Evolutionary conservation across 805 yeast species (phyloP).

Genomic region (Hanseniaspora lindneri): DNA sequence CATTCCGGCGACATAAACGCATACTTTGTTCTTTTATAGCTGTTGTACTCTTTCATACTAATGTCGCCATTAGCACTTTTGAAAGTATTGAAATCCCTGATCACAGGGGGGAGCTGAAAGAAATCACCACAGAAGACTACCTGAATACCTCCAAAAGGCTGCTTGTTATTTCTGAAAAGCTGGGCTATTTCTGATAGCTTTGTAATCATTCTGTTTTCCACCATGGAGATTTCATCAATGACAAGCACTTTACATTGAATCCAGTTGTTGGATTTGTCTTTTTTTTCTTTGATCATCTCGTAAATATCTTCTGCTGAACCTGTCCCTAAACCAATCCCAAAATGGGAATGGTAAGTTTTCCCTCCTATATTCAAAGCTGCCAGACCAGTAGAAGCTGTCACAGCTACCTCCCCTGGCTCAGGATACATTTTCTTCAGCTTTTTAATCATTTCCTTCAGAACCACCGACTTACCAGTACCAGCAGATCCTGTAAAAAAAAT

Average conservation of each 20-base stretch:
- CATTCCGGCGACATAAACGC: conserved; percentile 58
- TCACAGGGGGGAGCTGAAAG: conserved; percentile 78
- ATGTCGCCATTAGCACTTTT: background rate
- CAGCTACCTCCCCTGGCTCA: conserved; percentile 45
- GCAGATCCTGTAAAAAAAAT: conserved; percentile 74
- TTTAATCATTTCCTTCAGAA: conserved; percentile 51
- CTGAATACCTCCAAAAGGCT: conserved; percentile 92
- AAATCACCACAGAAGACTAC: conserved; percentile 84
- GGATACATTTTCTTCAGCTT: conserved; percentile 35
- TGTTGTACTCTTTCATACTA: conserved; percentile 15
- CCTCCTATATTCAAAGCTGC: conserved; percentile 96
- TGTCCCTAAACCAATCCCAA: conserved; percentile 71
- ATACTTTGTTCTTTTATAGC: conserved; percentile 32
- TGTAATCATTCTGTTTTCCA: conserved; percentile 65
- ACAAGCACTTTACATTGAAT: conserved; percentile 53
- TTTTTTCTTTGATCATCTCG: background rate
- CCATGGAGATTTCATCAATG: conserved; percentile 91
- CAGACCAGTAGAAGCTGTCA: conserved; percentile 91
- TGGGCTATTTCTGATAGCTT: conserved; percentile 65
- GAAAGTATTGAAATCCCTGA: background rate
- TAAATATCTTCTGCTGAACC: background rate
- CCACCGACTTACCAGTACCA: conserved; percentile 76
- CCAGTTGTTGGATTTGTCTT: conserved; percentile 39
- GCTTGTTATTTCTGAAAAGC: conserved; percentile 32
- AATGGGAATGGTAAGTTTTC: conserved; percentile 68